Percentiles rank a stretch among this genome's conserved stretches.
Conservation (phyloP, 805 yeast species). For the Pichia exigua region DNA sequence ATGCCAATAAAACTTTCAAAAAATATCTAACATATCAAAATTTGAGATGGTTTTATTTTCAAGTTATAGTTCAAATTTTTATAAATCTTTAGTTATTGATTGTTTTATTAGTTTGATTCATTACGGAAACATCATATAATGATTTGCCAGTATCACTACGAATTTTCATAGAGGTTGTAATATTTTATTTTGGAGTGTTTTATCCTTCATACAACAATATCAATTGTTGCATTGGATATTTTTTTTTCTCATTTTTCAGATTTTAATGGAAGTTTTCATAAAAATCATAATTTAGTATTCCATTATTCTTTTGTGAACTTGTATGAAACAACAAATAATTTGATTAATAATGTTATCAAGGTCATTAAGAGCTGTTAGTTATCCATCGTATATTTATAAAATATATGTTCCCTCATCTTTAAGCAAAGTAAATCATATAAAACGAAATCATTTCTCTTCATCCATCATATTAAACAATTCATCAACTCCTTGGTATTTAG, state of each 20-base stretch:
- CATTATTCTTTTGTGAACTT: background rate
- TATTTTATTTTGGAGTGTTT: too few relatives aligned
- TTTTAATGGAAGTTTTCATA: background rate
- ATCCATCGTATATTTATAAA: background rate
- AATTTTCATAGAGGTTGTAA: too few relatives aligned
- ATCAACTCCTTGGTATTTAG: conserved; percentile 28
- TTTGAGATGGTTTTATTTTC: too few relatives aligned
- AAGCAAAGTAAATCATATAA: background rate
- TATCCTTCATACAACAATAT: background rate
- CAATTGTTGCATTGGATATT: background rate
- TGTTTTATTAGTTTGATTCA: too few relatives aligned
- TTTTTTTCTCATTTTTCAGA: background rate
- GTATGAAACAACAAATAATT: background rate
- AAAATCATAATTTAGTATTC: background rate
- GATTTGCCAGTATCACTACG: too few relatives aligned
- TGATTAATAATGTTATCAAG: background rate
- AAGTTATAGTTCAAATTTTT: too few relatives aligned
- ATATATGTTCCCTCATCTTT: background rate
- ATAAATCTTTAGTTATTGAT: too few relatives aligned
- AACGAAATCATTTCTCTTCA: background rate
- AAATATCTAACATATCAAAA: too few relatives aligned
- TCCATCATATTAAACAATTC: background rate
- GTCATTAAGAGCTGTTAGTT: background rate
- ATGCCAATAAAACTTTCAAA: too few relatives aligned
- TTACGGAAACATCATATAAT: too few relatives aligned